Conservation (phyloP, 164 flowering plant species). For the Saururus chinensis region DNA sequence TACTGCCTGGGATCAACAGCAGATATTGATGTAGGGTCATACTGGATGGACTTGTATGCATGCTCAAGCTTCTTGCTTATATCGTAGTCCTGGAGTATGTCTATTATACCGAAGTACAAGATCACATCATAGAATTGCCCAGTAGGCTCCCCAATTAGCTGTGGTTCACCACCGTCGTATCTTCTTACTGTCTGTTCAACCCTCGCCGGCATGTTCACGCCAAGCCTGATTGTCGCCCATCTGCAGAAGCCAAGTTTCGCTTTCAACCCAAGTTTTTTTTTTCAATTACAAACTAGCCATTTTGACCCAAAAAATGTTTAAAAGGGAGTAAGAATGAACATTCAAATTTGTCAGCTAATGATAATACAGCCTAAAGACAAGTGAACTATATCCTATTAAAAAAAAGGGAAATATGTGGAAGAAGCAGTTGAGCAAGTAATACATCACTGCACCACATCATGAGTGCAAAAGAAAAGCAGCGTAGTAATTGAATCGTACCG, state of each 20-base stretch:
- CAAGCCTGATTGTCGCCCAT: slow-evolving; percentile 45
- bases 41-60: slow-evolving; percentile 75
- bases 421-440: too few relatives aligned
- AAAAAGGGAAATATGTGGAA: too few relatives aligned
- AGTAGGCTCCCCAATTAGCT: slow-evolving; percentile 35
- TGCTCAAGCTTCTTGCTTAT: slow-evolving; percentile 83
- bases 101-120: slow-evolving; percentile 68
- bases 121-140: slow-evolving; percentile 51
- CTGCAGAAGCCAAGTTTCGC: slow-evolving; percentile 29
- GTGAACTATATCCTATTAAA: too few relatives aligned
- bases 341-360: too few relatives aligned
- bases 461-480: too few relatives aligned
- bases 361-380: too few relatives aligned
- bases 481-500: slow-evolving; percentile 18
- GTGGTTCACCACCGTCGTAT: slow-evolving; percentile 17
- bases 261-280: too few relatives aligned
- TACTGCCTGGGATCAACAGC: slow-evolving; percentile 79
- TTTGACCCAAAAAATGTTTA: too few relatives aligned
- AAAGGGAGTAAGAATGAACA: too few relatives aligned
- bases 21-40: slow-evolving; percentile 70
- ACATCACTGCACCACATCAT: too few relatives aligned
- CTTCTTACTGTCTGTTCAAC: slow-evolving; percentile 55
- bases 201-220: slow-evolving; percentile 67
- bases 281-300: neutral
- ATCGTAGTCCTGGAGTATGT: slow-evolving; percentile 78